Evolutionary conservation across 106 monocot species (phyloP).

Genomic region (Alisma plantagoaquatica): DNA sequence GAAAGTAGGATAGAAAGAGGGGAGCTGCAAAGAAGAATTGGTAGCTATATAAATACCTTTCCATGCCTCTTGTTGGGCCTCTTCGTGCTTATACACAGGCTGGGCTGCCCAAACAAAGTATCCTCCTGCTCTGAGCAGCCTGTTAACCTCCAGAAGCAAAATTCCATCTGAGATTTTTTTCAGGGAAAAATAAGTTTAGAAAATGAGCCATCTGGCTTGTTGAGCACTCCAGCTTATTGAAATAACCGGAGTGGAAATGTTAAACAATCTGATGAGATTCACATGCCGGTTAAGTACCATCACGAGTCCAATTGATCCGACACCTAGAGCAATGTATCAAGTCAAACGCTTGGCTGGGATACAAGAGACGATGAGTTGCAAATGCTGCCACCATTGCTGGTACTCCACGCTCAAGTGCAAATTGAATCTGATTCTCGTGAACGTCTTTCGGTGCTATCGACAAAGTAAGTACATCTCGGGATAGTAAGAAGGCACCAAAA

Average conservation of each 20-base stretch:
- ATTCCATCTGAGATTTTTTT: no score
- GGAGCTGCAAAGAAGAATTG: no score
- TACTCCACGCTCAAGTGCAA: conserved; percentile 94
- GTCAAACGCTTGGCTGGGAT: conserved; percentile 94
- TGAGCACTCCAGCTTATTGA: no score
- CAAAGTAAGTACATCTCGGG: conserved; percentile 63
- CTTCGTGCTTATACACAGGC: conserved; percentile 98
- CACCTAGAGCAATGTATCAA: conserved; percentile 94
- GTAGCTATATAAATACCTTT: no score
- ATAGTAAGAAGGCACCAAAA: conserved; percentile 78
- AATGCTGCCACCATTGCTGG: conserved; percentile 92
- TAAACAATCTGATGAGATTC: no score
- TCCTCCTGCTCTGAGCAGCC: conserved; percentile 90
- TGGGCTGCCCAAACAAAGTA: conserved; percentile 98
- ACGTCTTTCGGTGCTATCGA: conserved; percentile 93
- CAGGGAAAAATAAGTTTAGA: no score
- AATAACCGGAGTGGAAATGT: no score
- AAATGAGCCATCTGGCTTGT: no score
- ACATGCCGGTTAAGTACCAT: no score
- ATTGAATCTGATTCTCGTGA: conserved; percentile 96
- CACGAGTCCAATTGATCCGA: conserved; percentile 84
- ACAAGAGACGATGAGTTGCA: conserved; percentile 64
- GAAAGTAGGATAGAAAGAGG: no score
- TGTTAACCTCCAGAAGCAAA: conserved; percentile 90
- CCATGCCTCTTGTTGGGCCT: conserved; percentile 79